Evolutionary conservation across 257 asterid genomes (phyloP).

Genomic region (Solanum okadae): DNA sequence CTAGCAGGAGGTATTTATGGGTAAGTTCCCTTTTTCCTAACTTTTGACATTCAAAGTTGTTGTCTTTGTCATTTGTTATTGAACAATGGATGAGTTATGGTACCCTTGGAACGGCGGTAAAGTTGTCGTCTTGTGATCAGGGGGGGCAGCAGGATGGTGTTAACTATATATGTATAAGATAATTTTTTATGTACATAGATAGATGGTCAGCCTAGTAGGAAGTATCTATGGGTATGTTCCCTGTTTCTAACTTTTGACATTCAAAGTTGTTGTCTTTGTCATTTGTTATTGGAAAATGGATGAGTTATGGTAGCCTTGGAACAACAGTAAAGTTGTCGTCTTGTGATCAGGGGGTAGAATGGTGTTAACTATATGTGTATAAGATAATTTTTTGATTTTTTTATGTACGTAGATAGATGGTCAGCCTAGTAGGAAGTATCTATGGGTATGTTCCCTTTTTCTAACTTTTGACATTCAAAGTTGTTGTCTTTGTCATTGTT

Average conservation of each 20-base stretch:
- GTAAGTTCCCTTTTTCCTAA: slow-evolving; percentile 23
- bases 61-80: not conserved
- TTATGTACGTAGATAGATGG: slow-evolving; percentile 13
- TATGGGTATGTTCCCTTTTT: slow-evolving; percentile 53
- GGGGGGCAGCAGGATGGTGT: too few relatives aligned
- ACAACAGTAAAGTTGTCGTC: not conserved
- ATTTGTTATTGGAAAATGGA: not conserved
- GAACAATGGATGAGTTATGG: too few relatives aligned
- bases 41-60: not conserved
- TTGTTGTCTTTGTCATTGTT: not conserved
- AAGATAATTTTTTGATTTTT: too few relatives aligned
- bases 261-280: not conserved
- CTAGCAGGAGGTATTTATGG: slow-evolving; percentile 65
- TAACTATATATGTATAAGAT: too few relatives aligned
- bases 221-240: not conserved
- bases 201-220: too few relatives aligned
- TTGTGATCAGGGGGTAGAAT: too few relatives aligned
- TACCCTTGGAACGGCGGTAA: too few relatives aligned
- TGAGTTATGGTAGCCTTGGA: not conserved
- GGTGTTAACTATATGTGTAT: too few relatives aligned
- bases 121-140: too few relatives aligned
- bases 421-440: slow-evolving; percentile 49
- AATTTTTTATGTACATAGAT: too few relatives aligned
- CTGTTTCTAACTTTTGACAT: not conserved
- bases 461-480: not conserved